phyloP scores from a whole-genome alignment of 805 yeast genomes.

The Metschnikowia arizonensis region DNA sequence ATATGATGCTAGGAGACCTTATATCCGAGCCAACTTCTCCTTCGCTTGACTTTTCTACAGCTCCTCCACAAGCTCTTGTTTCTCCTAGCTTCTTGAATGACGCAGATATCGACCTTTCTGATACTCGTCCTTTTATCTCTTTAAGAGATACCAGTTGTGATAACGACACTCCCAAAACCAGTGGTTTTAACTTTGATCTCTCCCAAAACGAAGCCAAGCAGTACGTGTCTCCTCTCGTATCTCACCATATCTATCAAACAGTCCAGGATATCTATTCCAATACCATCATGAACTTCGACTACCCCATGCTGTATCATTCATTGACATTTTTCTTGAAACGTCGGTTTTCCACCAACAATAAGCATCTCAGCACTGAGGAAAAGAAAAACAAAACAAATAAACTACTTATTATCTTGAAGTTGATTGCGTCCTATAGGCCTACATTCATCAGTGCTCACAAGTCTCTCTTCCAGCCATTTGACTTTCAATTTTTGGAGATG shows the following conservation, averaged over 20 bases:
- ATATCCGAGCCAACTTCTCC: constrained; percentile 42
- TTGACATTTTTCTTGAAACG: constrained; percentile 51
- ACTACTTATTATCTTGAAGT: constrained; percentile 45
- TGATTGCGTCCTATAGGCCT: constrained; percentile 66
- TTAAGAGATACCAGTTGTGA: constrained; percentile 26
- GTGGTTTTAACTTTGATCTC: constrained; percentile 13
- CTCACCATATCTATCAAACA: constrained; percentile 52
- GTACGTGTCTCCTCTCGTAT: constrained; percentile 54
- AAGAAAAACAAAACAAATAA: constrained; percentile 29
- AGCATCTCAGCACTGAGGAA: constrained; percentile 24
- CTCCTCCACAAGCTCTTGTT: constrained; percentile 10
- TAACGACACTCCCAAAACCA: constrained; percentile 8
- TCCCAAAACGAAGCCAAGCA: constrained; percentile 22
- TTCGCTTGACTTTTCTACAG: constrained; percentile 25
- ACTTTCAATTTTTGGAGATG: constrained; percentile 51
- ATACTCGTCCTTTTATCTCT: constrained; percentile 40
- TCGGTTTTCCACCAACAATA: constrained; percentile 52
- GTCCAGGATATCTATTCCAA: constrained; percentile 47
- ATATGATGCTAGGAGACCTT: constrained; percentile 49
- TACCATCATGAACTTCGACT: constrained; percentile 50
- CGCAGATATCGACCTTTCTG: constrained; percentile 10
- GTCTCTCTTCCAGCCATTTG: constrained; percentile 62
- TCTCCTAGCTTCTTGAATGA: constrained; percentile 13
- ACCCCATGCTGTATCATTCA: constrained; percentile 60
- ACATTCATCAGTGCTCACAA: constrained; percentile 75